A percentile compares a stretch with the other conserved stretches of the same genome.
These are phyloP conservation scores for Quercus aquifolioides DNA, from an alignment of 306 rosid species.

Conservation along the genomic window DNA sequence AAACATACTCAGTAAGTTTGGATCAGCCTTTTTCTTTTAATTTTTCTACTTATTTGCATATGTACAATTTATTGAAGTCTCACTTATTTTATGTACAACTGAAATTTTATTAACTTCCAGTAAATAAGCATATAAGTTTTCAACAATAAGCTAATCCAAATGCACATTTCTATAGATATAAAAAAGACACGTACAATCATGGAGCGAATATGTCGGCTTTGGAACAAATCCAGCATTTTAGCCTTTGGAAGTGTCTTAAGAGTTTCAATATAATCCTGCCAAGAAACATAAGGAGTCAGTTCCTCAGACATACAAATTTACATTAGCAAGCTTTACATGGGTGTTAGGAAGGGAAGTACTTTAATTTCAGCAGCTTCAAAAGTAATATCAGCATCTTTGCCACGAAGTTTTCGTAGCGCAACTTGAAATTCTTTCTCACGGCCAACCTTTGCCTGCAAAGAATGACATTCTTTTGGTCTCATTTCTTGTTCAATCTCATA, in stretches of 20 bases:
- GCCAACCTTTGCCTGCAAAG: conserved; percentile 43
- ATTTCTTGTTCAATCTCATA: neutral
- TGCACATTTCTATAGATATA: conserved; percentile 7
- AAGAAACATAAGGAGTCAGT: neutral
- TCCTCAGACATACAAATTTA: conserved; percentile 5
- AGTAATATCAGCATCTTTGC: conserved; percentile 37
- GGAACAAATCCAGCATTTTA: conserved; percentile 34
- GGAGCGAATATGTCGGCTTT: conserved; percentile 21
- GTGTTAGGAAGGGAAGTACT: conserved; percentile 15
- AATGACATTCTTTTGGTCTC: neutral
- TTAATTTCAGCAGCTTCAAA: conserved; percentile 19
- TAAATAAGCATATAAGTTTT: too few species aligned
- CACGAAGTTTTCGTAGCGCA: conserved; percentile 36
- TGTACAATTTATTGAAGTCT: too few species aligned
- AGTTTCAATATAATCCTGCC: conserved; percentile 30
- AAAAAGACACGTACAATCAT: conserved; percentile 24
- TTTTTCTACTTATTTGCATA: too few species aligned
- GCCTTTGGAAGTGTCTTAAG: conserved; percentile 28
- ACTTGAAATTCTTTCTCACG: conserved; percentile 34
- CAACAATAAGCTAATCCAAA: too few species aligned
- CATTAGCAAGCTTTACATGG: neutral
- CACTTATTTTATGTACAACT: too few species aligned
- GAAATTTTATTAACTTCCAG: too few species aligned
- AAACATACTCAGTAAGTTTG: neutral
- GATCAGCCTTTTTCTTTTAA: too few species aligned